Evolutionary conservation across 768 basidiomycete species (phyloP).

Genomic region (Pleurotus giganteus): DNA sequence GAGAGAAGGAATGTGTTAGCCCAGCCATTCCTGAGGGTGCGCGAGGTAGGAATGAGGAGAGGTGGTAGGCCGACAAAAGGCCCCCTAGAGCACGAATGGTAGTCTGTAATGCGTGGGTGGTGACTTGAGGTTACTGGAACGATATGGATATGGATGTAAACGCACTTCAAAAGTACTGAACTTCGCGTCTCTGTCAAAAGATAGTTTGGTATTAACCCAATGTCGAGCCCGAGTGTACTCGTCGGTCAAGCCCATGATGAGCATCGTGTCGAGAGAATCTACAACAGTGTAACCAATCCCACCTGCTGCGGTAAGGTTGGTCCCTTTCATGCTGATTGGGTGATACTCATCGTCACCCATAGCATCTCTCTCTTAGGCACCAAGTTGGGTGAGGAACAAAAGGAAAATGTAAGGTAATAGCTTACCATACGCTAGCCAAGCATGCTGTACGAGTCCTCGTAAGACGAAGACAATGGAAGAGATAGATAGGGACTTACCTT

Average conservation of each 20-base stretch:
- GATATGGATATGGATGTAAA: neutral
- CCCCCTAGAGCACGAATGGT: conserved; percentile 93
- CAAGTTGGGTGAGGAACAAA: conserved; percentile 11
- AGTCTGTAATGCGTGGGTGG: conserved; percentile 46
- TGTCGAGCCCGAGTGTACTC: conserved; percentile 76
- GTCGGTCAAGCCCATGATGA: conserved; percentile 77
- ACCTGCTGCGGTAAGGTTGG: conserved; percentile 75
- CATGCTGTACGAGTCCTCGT: conserved; percentile 50
- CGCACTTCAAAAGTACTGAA: conserved; percentile 92
- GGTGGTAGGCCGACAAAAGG: conserved; percentile 80
- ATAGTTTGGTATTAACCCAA: conserved; percentile 71
- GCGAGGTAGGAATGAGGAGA: conserved; percentile 40
- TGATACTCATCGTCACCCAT: conserved; percentile 94
- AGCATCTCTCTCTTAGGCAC: conserved; percentile 70
- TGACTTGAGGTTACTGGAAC: neutral
- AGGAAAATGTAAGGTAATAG: conserved; percentile 7
- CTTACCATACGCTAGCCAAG: conserved; percentile 83
- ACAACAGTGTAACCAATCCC: conserved; percentile 89
- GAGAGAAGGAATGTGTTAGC: neutral
- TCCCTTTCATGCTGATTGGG: conserved; percentile 70
- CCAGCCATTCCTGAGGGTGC: neutral
- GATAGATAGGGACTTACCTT: conserved; percentile 53
- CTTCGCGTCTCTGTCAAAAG: conserved; percentile 73
- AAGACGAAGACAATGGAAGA: neutral
- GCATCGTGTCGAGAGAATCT: conserved; percentile 85